These are phyloP conservation scores for Piedraia hortae DNA, from an alignment of 2,329 filamentous ascomycete genomes.

Conservation along the genomic window DNA sequence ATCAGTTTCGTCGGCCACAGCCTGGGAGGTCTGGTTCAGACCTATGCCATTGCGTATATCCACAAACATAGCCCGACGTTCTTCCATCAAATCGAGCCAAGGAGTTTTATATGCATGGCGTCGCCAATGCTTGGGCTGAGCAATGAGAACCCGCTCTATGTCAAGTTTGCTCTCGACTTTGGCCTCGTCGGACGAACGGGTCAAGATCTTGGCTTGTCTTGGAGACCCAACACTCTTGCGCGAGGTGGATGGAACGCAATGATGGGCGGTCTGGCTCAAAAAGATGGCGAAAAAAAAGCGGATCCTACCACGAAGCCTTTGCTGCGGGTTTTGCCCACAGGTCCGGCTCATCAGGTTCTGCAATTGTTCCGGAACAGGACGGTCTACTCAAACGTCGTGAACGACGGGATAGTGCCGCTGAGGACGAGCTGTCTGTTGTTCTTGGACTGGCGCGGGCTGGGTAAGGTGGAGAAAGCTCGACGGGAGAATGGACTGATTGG, in stretches of 20 bases:
- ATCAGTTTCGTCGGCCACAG: constrained; percentile 91
- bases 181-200: constrained; percentile 88
- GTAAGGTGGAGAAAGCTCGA: constrained; percentile 77
- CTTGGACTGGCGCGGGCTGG: constrained; percentile 83
- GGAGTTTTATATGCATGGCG: constrained; percentile 76
- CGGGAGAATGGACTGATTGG: constrained; percentile 79
- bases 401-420: constrained; percentile 85
- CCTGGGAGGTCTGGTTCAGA: constrained; percentile 68
- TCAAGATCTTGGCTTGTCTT: constrained; percentile 80
- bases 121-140: constrained; percentile 75
- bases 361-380: constrained; percentile 76
- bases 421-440: constrained; percentile 91
- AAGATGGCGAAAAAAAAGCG: constrained; percentile 18
- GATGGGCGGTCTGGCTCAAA: constrained; percentile 42
- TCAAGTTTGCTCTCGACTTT: constrained; percentile 90
- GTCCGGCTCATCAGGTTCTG: constrained; percentile 65
- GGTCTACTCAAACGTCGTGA: constrained; percentile 88
- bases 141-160: constrained; percentile 91
- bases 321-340: constrained; percentile 66
- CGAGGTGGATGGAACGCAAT: constrained; percentile 71
- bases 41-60: constrained; percentile 85
- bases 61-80: constrained; percentile 85
- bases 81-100: constrained; percentile 57
- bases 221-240: constrained; percentile 66
- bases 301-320: constrained; percentile 72